These are phyloP conservation scores for Litchi chinensis DNA, from an alignment of 345 rosid species.

Conservation along the genomic window DNA sequence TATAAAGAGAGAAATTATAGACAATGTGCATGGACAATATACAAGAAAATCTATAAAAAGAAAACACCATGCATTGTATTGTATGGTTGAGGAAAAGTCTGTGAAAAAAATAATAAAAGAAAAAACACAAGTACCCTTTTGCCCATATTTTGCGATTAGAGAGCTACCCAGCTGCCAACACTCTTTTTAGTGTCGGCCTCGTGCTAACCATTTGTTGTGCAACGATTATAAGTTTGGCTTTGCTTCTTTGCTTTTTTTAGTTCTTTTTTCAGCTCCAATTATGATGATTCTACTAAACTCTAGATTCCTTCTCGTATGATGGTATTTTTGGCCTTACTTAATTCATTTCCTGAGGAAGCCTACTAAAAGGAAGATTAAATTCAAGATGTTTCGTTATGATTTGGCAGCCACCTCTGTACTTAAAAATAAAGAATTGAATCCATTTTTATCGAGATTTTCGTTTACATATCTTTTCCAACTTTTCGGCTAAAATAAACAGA, in stretches of 20 bases:
- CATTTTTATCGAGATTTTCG: background rate
- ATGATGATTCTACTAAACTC: constrained; percentile 21
- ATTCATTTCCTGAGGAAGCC: background rate
- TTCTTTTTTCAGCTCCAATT: constrained; percentile 11
- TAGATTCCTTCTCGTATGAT: constrained; percentile 4
- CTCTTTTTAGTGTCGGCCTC: constrained; percentile 36
- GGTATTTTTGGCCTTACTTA: background rate
- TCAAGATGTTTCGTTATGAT: background rate
- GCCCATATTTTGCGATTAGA: constrained; percentile 17
- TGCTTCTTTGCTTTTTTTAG: background rate
- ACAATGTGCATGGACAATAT: background rate
- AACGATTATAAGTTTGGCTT: constrained; percentile 17
- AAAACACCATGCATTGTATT: background rate
- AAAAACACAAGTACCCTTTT: constrained; percentile 3
- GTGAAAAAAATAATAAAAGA: background rate
- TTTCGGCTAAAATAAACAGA: background rate
- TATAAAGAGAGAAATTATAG: background rate
- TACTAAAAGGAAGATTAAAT: background rate
- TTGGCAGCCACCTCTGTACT: background rate
- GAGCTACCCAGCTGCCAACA: background rate
- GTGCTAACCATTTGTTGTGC: constrained; percentile 35
- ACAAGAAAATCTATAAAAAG: background rate
- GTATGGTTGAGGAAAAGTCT: background rate
- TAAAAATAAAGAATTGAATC: background rate
- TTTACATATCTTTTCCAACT: background rate